phyloP scores from a whole-genome alignment of 495 filamentous ascomycete species.

The Jackrogersella multiformis region DNA sequence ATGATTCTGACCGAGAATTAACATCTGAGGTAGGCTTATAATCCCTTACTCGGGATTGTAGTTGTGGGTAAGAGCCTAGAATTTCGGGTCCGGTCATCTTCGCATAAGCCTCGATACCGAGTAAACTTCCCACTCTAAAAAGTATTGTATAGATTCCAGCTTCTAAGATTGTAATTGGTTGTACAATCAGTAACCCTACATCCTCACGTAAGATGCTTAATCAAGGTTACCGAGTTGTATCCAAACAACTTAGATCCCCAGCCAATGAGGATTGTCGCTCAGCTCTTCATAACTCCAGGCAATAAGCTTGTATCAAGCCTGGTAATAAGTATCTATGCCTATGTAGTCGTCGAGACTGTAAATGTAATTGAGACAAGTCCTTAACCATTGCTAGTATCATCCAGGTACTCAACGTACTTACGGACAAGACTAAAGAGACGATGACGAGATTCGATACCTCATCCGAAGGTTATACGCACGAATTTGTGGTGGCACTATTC shows the following conservation, averaged over 20 bases:
- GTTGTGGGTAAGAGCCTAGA: neutral
- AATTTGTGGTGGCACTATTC: slow-evolving; percentile 4
- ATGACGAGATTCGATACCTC: neutral
- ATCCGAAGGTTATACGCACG: neutral
- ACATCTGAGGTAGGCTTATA: neutral
- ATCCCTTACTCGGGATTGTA: neutral
- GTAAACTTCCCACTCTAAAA: neutral
- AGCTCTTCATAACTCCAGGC: neutral
- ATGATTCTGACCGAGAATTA: neutral
- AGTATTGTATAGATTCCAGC: neutral
- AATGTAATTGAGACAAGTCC: neutral
- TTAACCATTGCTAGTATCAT: neutral
- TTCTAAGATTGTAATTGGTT: neutral
- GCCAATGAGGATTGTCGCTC: neutral
- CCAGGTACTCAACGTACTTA: slow-evolving; percentile 9
- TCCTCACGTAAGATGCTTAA: neutral
- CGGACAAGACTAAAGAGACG: slow-evolving; percentile 4
- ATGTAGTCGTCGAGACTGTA: neutral
- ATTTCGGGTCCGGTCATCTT: neutral
- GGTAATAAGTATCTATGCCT: neutral
- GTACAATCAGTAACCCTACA: no score
- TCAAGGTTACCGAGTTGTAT: neutral
- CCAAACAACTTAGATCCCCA: neutral
- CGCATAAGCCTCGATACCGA: neutral
- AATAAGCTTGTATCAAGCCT: neutral